Percentiles rank a stretch among this genome's conserved stretches.
phyloP scores from a whole-genome alignment of 768 basidiomycete genomes.

The Boletus eberwhitei region DNA sequence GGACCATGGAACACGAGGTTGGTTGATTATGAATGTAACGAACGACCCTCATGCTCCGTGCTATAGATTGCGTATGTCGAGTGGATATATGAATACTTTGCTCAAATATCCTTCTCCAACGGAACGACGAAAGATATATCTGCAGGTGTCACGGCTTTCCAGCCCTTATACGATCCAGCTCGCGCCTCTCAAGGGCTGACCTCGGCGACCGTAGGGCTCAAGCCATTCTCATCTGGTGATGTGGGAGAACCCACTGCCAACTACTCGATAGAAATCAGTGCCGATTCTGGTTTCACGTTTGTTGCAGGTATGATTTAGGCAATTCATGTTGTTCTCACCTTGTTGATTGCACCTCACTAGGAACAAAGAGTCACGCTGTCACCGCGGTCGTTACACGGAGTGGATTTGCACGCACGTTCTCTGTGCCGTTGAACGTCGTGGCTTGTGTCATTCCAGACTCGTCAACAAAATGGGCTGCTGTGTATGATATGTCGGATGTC shows the following conservation, averaged over 20 bases:
- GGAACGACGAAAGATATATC: slow-evolving; percentile 13
- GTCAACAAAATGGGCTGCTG: slow-evolving; percentile 8
- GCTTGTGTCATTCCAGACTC: background rate
- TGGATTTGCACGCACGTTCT: slow-evolving; percentile 9
- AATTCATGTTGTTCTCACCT: background rate
- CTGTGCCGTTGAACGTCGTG: background rate
- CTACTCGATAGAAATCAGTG: slow-evolving; percentile 3
- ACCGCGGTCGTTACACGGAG: slow-evolving; percentile 10
- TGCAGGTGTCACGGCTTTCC: slow-evolving; percentile 18
- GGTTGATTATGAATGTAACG: background rate
- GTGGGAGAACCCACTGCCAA: background rate
- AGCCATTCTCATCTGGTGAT: background rate
- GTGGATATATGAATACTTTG: slow-evolving; percentile 20
- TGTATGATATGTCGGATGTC: background rate
- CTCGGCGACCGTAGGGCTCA: background rate
- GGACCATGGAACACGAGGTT: background rate
- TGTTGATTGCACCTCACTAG: background rate
- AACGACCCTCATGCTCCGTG: background rate
- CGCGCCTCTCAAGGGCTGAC: background rate
- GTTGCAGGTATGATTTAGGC: background rate
- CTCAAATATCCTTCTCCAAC: slow-evolving; percentile 11
- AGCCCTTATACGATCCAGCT: slow-evolving; percentile 2
- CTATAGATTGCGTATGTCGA: background rate
- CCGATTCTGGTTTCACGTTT: background rate
- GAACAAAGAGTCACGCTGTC: background rate